Conservation (phyloP, 257 asterid genomes). For the Rhazya stricta region DNA sequence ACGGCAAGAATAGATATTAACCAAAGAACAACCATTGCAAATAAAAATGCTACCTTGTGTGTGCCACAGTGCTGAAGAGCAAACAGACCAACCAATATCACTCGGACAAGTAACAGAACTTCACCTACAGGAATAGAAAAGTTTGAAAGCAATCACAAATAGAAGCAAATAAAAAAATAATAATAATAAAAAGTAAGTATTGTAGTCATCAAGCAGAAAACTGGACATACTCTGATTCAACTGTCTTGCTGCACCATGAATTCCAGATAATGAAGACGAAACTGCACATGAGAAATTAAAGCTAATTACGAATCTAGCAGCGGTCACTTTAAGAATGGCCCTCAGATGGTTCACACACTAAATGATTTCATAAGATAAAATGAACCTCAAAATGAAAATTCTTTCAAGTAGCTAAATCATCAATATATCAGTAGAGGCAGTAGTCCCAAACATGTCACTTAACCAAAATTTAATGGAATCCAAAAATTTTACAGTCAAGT, state of each 20-base stretch:
- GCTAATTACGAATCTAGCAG: constrained; percentile 5
- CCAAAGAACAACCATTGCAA: constrained; percentile 88
- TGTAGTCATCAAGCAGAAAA: constrained; percentile 5
- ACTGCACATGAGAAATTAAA: constrained; percentile 30
- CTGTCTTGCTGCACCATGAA: constrained; percentile 27
- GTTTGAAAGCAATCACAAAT: constrained; percentile 6
- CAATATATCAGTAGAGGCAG: background rate
- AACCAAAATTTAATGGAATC: background rate
- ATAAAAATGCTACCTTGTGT: constrained; percentile 78
- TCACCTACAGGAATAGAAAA: constrained; percentile 40
- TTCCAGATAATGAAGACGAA: constrained; percentile 44
- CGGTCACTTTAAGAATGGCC: background rate
- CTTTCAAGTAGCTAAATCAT: background rate
- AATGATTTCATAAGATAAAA: background rate
- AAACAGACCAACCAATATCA: constrained; percentile 81
- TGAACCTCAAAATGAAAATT: background rate
- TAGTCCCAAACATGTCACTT: background rate
- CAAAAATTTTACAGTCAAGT: background rate
- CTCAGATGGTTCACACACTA: background rate
- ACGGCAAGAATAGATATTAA: constrained; percentile 57
- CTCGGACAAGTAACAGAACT: constrained; percentile 55
- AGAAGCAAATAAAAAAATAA: constrained; percentile 6
- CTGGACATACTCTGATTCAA: constrained; percentile 28
- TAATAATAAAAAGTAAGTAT: too few species aligned
- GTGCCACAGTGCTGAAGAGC: constrained; percentile 96